Evolutionary conservation across 805 yeast species (phyloP).

Genomic region (Priceomyces carsonii): DNA sequence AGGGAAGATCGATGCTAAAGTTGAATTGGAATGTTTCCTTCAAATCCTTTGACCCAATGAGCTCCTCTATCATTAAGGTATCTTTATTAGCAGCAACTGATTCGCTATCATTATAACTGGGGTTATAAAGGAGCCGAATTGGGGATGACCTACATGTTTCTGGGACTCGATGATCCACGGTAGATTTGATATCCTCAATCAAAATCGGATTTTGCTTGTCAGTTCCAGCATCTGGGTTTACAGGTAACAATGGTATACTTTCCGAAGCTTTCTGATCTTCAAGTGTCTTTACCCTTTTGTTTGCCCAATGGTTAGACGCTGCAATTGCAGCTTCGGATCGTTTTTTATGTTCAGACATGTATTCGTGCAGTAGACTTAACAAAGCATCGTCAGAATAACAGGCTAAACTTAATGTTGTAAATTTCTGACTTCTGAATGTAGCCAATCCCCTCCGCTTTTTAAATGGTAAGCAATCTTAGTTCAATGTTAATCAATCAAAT

Average conservation of each 20-base stretch:
- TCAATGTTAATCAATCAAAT: too few species aligned
- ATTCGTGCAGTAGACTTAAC: too few species aligned
- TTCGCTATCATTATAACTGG: slow-evolving; percentile 19
- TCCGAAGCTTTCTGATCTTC: neutral
- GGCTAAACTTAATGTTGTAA: too few species aligned
- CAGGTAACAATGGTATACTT: neutral
- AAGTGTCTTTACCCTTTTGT: slow-evolving; percentile 6
- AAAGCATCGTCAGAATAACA: too few species aligned
- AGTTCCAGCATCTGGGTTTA: too few species aligned
- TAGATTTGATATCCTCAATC: slow-evolving; percentile 1
- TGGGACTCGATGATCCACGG: neutral
- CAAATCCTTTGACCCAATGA: slow-evolving; percentile 34
- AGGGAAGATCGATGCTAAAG: slow-evolving; percentile 45
- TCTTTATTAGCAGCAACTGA: slow-evolving; percentile 21
- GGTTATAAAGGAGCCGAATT: slow-evolving; percentile 26
- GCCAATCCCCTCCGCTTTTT: too few species aligned
- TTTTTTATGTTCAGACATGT: slow-evolving; percentile 3
- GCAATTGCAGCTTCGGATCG: slow-evolving; percentile 23
- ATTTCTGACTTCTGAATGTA: too few species aligned
- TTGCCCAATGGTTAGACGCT: slow-evolving; percentile 27
- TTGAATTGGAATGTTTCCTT: slow-evolving; percentile 47
- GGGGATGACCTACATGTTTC: slow-evolving; percentile 13
- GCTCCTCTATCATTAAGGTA: slow-evolving; percentile 24
- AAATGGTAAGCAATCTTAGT: too few species aligned
- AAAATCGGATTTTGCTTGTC: slow-evolving; percentile 4